phyloP scores from a whole-genome alignment of 345 rosid species.

The Geranium rotundifolium region DNA sequence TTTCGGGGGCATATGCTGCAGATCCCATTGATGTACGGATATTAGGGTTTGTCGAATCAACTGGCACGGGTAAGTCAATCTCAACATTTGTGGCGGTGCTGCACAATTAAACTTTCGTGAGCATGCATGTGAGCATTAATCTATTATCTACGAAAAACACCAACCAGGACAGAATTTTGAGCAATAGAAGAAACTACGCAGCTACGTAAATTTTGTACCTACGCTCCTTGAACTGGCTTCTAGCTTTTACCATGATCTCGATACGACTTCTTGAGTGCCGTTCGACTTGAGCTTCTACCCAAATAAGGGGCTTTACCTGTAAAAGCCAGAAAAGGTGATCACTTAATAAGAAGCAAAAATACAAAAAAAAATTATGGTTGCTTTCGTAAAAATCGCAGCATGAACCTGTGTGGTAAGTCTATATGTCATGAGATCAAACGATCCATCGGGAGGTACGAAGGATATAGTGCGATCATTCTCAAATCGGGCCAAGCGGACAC shows the following conservation, averaged over 20 bases:
- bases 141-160: too few species aligned
- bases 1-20: constrained; percentile 73
- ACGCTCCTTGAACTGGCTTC: constrained; percentile 91
- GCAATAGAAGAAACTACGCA: constrained; percentile 2
- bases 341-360: not conserved
- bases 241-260: constrained; percentile 78
- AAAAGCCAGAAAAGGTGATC: constrained; percentile 5
- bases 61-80: constrained; percentile 52
- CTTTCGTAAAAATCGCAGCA: constrained; percentile 2
- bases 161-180: not conserved
- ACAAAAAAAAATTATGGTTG: not conserved
- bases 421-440: constrained; percentile 97
- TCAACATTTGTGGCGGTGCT: constrained; percentile 72
- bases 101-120: constrained; percentile 4
- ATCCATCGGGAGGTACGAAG: constrained; percentile 92
- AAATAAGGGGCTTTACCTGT: constrained; percentile 83
- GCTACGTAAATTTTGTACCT: constrained; percentile 34
- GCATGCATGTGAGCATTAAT: not conserved
- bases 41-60: constrained; percentile 83
- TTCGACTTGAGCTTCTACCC: constrained; percentile 95
- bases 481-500: constrained; percentile 92
- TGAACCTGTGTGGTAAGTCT: constrained; percentile 92
- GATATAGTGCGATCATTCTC: constrained; percentile 96
- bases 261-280: constrained; percentile 87
- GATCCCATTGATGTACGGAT: constrained; percentile 90